Base-by-base conservation (phyloP, 352 stramenopile species). In the Phytophthora fragariaefolia region DNA sequence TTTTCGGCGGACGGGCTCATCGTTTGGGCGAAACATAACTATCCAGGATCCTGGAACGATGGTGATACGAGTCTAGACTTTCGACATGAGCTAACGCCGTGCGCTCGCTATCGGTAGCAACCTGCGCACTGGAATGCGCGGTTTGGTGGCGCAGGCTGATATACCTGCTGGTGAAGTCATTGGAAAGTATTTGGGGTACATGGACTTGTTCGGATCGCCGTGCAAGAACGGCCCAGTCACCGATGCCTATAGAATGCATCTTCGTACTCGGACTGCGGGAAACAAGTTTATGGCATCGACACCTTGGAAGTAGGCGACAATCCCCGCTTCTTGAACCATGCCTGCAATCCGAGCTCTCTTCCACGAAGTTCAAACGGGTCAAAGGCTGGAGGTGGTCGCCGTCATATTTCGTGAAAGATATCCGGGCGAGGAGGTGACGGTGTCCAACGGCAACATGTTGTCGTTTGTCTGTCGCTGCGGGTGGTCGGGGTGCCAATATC, bases 91-190 rank as follows among this genome's bases (percentile, higher is more conserved):
- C 36, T 43, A n/a, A 1, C 17, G 12, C 20, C 36, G 13, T 12
- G 3, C 18, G 6, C 50, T 57, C 9, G n/a, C n/a, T 3, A 57
- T 57, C 22, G 32, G 4, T 6, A 9, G 49, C 22, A 57, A 26
- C 20, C 8, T 30, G 15, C 50, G 50, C n/a, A 57, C 50, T 15
- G 32, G 50, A 22, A 46, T 57, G 50, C 28, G 50, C 5, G 50
- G 50, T 22, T 5, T 46, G 3, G 20, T 46, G 9, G 30, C 28
- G 1, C 9, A 17, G 3, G 18, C n/a, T 5, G 10, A 8, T 8
- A 57, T 34, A 30, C 50, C 30, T 8, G 30, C n/a, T 22, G 50
- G 50, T 6, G 50, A 57, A 26, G 20, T 57, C 0, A 30, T 57
- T 13, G 30, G 50, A 2, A 6, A 57, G 20, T 57, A 57, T 15